phyloP scores from a whole-genome alignment of 495 filamentous ascomycete genomes.

The Staphylotrichum tortipilum region DNA sequence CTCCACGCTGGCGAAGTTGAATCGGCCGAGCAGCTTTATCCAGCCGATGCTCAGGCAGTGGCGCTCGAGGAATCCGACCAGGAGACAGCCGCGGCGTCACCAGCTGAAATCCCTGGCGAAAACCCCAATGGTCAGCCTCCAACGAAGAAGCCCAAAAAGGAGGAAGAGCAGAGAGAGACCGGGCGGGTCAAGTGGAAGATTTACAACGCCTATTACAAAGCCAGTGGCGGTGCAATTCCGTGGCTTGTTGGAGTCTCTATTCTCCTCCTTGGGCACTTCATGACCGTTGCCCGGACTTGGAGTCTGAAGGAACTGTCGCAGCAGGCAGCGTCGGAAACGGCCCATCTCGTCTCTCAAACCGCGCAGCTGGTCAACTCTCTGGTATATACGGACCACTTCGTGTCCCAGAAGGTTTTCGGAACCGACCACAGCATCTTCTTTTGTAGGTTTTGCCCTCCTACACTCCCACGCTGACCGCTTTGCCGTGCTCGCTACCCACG shows the following conservation, averaged over 20 bases:
- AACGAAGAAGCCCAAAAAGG: constrained; percentile 25
- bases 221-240: constrained; percentile 46
- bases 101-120: neutral
- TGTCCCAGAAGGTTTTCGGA: neutral
- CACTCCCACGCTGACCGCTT: too few relatives aligned
- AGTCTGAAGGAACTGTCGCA: constrained; percentile 26
- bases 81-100: neutral
- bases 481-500: too few relatives aligned
- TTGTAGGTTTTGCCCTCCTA: constrained; percentile 7
- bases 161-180: constrained; percentile 44
- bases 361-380: neutral
- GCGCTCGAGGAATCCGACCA: constrained; percentile 11
- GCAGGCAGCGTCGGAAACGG: constrained; percentile 12
- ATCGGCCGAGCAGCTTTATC: constrained; percentile 40
- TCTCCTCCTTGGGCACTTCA: constrained; percentile 36
- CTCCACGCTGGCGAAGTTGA: constrained; percentile 50
- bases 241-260: constrained; percentile 42
- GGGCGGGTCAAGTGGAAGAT: constrained; percentile 48
- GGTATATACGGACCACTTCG: neutral
- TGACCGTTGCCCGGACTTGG: constrained; percentile 28
- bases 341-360: constrained; percentile 6
- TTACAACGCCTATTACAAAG: constrained; percentile 50
- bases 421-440: constrained; percentile 10
- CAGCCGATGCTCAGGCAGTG: constrained; percentile 27
- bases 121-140: constrained; percentile 13